Evolutionary conservation across 2,329 filamentous ascomycete genomes (phyloP).

Genomic region (Chaetomiaceae sp.): DNA sequence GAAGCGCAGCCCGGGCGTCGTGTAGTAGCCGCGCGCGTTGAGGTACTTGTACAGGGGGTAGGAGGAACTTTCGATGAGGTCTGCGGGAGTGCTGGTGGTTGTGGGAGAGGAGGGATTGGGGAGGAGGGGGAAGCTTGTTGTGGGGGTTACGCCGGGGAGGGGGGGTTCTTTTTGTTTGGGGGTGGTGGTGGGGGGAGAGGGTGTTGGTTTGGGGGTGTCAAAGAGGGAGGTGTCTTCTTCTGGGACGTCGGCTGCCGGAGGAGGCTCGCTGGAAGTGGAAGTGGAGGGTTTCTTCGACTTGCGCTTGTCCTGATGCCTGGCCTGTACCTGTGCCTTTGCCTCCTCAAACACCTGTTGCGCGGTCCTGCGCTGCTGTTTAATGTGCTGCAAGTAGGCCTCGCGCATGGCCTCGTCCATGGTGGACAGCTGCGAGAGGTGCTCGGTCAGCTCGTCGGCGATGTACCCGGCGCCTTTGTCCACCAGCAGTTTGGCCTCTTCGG

Average conservation of each 20-base stretch:
- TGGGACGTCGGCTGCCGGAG: neutral
- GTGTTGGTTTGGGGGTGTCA: neutral
- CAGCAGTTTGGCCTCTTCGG: slow-evolving; percentile 80
- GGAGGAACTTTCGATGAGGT: slow-evolving; percentile 35
- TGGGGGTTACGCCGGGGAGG: slow-evolving; percentile 37
- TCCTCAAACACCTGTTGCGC: slow-evolving; percentile 40
- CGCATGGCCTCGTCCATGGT: slow-evolving; percentile 55
- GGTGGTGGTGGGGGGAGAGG: neutral
- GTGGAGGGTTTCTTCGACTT: slow-evolving; percentile 8
- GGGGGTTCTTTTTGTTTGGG: slow-evolving; percentile 7
- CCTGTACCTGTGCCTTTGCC: slow-evolving; percentile 34
- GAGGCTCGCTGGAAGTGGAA: slow-evolving; percentile 13
- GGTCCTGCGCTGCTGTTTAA: slow-evolving; percentile 39
- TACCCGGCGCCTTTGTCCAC: slow-evolving; percentile 73
- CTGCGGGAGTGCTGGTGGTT: neutral
- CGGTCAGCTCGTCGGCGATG: slow-evolving; percentile 72
- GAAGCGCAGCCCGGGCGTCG: slow-evolving; percentile 89
- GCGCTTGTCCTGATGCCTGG: slow-evolving; percentile 27
- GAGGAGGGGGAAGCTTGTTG: slow-evolving; percentile 35
- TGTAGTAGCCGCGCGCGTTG: slow-evolving; percentile 74
- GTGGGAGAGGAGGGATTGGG: slow-evolving; percentile 4
- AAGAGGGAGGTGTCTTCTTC: slow-evolving; percentile 16
- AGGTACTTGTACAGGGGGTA: slow-evolving; percentile 79
- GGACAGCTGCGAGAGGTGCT: slow-evolving; percentile 63
- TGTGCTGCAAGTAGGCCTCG: slow-evolving; percentile 59